Conservation (phyloP, 345 rosid genomes). For the Populus alba region DNA sequence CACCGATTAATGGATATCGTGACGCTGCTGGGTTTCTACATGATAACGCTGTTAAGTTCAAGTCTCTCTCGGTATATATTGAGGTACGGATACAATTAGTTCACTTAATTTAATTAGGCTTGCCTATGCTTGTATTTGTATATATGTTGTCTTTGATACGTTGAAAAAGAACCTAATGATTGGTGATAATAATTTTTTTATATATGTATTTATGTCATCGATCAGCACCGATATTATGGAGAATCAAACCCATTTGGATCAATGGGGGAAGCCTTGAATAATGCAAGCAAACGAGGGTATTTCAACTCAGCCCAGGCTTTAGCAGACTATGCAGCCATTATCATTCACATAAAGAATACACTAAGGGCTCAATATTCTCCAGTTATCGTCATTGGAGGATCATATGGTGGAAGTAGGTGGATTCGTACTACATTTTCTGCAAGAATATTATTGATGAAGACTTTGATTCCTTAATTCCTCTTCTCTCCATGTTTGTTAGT, state of each 20-base stretch:
- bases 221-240: slow-evolving; percentile 47
- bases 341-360: slow-evolving; percentile 41
- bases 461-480: background rate
- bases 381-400: slow-evolving; percentile 65
- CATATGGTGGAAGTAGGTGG: slow-evolving; percentile 70
- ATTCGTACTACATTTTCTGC: background rate
- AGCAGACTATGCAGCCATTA: slow-evolving; percentile 55
- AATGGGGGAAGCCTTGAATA: slow-evolving; percentile 9
- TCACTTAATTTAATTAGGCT: background rate
- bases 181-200: background rate
- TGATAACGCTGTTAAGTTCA: slow-evolving; percentile 35
- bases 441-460: background rate
- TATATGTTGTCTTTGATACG: background rate
- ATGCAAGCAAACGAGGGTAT: slow-evolving; percentile 33
- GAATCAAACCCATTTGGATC: slow-evolving; percentile 47
- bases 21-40: slow-evolving; percentile 15
- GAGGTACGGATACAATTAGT: slow-evolving; percentile 30
- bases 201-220: background rate
- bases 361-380: slow-evolving; percentile 42
- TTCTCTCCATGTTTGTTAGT: slow-evolving; percentile 10
- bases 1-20: slow-evolving; percentile 7
- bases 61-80: slow-evolving; percentile 29
- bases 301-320: slow-evolving; percentile 57
- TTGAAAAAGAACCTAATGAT: background rate
- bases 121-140: background rate